Conservation (phyloP, 345 rosid species). For the Eucalyptus urophylla region DNA sequence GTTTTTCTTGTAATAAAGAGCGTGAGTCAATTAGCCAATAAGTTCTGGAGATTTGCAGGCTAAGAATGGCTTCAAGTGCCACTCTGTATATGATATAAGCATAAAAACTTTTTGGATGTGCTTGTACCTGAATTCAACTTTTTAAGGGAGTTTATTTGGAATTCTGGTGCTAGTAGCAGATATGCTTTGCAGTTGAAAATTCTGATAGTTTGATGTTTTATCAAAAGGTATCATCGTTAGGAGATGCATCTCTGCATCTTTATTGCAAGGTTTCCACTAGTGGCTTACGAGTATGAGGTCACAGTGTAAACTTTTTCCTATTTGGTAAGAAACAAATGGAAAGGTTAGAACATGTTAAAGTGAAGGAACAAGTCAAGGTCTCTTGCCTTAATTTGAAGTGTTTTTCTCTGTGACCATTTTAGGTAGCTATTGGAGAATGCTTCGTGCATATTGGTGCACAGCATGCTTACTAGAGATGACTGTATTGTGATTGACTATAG, state of each 20-base stretch:
- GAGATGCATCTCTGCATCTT: background rate
- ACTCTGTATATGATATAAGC: background rate
- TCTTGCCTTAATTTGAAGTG: background rate
- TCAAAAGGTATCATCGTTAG: background rate
- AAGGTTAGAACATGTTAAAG: background rate
- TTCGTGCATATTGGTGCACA: background rate
- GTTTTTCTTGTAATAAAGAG: background rate
- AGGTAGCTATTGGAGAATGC: background rate
- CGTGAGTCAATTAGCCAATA: background rate
- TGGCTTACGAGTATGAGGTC: background rate
- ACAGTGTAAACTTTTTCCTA: background rate
- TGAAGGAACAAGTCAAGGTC: background rate
- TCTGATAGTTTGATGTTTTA: background rate
- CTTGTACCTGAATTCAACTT: background rate
- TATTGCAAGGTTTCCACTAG: background rate
- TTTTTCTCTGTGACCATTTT: background rate
- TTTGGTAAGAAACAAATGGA: background rate
- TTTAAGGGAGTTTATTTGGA: background rate
- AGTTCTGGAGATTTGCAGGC: background rate
- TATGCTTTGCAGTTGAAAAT: background rate
- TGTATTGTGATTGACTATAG: background rate
- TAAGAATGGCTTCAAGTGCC: background rate
- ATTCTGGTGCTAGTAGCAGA: background rate
- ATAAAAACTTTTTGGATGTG: background rate
- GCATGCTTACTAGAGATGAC: background rate